Base-by-base conservation (phyloP, 2,329 filamentous ascomycete genomes). In the Beauveria asiatica region DNA sequence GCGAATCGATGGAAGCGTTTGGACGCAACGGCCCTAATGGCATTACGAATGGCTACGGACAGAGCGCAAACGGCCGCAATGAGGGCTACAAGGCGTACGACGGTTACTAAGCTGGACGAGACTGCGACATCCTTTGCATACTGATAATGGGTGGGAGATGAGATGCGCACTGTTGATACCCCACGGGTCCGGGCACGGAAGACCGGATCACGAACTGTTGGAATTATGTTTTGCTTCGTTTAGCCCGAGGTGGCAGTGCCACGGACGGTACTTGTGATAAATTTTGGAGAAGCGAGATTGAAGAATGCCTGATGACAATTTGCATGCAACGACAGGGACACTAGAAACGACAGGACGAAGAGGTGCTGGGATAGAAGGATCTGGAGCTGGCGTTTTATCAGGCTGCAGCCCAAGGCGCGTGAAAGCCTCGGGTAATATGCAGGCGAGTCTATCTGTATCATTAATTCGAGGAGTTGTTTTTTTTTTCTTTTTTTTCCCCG, bases 1-100 rank as follows among this genome's bases (percentile, higher is more conserved):
- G 84, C 46, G 81, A 82, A 66, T 86, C 84, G 4, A 70, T 73
- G 27, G 75, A 79, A 42, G 73, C 72, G 17, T 81, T 77, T 61
- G 66, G 68, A 10, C 68, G 68, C 17, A 66, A 70, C 51, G 70
- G 71, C 55, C 61, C 65, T 10, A 59, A 59, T 25, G 70, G 68
- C 62, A 71, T 69, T 66, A 67, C 66, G 42, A 78, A 76, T 61
- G 77, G 69, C 21, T 76, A 75, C 54, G 66, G 74, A 53, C 72
- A 73, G 64, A 75, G 74, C 60, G 73, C 69, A 44, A 61, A 63
- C 70, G 25, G 67, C 69, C 4, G 65, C 66, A 48, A 63, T 66
- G 79, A 79, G 6, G 53, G 53, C 59, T 77, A 76, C 64, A 72
- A 62, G 64, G 65, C 67, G 55, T 69, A 69, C 44, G 75, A 78